Conservation (phyloP, 805 yeast genomes). For the Saturnispora silvae region DNA sequence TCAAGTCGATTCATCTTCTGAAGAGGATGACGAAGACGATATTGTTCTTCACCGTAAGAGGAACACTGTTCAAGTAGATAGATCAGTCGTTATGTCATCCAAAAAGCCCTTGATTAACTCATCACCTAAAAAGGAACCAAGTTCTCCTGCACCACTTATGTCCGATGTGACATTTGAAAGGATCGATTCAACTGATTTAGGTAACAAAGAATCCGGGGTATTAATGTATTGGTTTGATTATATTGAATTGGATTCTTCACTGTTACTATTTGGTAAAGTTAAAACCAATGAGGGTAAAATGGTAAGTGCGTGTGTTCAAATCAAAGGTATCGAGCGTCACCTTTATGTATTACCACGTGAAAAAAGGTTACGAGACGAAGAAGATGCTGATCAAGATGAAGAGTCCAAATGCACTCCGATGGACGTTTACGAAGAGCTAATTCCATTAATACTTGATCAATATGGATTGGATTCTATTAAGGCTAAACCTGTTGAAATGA, state of each 20-base stretch:
- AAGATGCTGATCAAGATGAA: conserved; percentile 16
- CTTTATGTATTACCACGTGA: conserved; percentile 68
- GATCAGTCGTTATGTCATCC: conserved; percentile 33
- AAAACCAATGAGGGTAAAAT: conserved; percentile 44
- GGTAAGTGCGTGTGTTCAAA: conserved; percentile 68
- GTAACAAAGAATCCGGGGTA: conserved; percentile 31
- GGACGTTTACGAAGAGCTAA: conserved; percentile 72
- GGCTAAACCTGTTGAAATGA: conserved; percentile 61
- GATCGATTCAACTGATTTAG: conserved; percentile 25
- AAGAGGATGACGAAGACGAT: conserved; percentile 36
- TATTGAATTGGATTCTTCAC: conserved; percentile 58
- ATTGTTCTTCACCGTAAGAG: conserved; percentile 44
- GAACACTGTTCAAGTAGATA: conserved; percentile 31
- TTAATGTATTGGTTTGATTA: conserved; percentile 88
- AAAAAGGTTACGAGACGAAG: conserved; percentile 27
- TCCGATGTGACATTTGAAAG: conserved; percentile 22
- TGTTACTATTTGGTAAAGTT: conserved; percentile 75
- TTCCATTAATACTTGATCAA: conserved; percentile 51
- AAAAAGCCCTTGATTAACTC: conserved; percentile 18
- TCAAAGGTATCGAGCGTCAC: conserved; percentile 60
- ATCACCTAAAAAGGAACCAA: conserved; percentile 20
- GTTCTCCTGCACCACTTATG: conserved; percentile 17
- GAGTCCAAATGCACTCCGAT: conserved; percentile 34
- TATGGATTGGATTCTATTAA: conserved; percentile 52
- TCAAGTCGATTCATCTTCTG: conserved; percentile 15